Conservation (phyloP, 2,329 filamentous ascomycete species). For the Neofusicoccum umdonicola region DNA sequence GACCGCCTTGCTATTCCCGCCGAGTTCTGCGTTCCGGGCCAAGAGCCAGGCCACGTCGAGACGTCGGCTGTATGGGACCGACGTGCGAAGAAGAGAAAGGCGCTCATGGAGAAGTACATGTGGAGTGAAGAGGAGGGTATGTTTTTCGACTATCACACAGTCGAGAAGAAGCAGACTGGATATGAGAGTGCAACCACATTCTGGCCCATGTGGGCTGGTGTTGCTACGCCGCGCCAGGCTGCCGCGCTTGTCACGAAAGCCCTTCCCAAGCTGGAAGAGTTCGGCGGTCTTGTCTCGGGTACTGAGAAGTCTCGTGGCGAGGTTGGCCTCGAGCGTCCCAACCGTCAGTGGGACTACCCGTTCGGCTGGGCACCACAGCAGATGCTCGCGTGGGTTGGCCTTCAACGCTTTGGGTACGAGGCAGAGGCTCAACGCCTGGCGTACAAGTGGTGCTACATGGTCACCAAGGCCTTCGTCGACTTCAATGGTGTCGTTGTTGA, state of each 20-base stretch:
- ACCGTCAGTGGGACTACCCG: conserved; percentile 97
- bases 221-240: conserved; percentile 83
- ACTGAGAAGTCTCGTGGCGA: conserved; percentile 84
- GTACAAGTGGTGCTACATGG: conserved; percentile 98
- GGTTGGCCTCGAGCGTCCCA: conserved; percentile 78
- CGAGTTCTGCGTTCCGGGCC: conserved; percentile 71
- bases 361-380: conserved; percentile 99
- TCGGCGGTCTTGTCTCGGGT: conserved; percentile 83
- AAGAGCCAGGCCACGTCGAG: conserved; percentile 67
- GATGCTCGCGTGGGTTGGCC: conserved; percentile 93
- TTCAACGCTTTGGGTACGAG: conserved; percentile 87
- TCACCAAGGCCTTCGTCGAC: conserved; percentile 96
- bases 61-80: conserved; percentile 89
- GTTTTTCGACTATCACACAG: conserved; percentile 97
- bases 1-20: conserved; percentile 79
- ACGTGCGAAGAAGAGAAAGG: conserved; percentile 77
- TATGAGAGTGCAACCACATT: conserved; percentile 94
- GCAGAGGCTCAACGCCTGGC: conserved; percentile 85
- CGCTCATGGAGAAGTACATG: conserved; percentile 85
- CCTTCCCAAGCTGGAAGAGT: conserved; percentile 82
- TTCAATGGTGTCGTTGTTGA: conserved; percentile 98
- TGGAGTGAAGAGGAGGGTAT: conserved; percentile 92
- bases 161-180: conserved; percentile 71
- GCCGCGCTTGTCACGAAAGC: conserved; percentile 75
- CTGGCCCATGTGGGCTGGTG: conserved; percentile 95